These are phyloP conservation scores for Neofusicoccum sp. DNA, from an alignment of 2,329 filamentous ascomycete species.

Conservation along the genomic window DNA sequence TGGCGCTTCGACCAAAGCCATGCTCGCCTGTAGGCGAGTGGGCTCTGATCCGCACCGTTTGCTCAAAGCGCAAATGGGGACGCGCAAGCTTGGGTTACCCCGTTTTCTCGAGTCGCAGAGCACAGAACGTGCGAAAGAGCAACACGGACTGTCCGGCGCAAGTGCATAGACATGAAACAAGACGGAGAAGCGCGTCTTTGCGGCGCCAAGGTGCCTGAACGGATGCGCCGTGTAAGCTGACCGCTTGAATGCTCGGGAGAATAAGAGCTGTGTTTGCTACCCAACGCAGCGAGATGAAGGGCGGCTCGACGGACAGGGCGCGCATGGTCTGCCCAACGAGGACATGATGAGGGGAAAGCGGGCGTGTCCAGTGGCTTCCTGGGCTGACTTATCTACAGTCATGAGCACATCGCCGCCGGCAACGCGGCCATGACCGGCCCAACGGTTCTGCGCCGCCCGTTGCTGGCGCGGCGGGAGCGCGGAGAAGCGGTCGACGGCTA, in stretches of 20 bases:
- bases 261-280: neutral
- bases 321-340: neutral
- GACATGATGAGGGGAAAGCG: neutral
- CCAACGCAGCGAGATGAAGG: neutral
- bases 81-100: neutral
- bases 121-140: neutral
- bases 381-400: no score
- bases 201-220: neutral
- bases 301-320: neutral
- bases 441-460: no score
- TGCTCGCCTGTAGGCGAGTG: neutral
- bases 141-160: no score
- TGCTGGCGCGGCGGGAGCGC: neutral
- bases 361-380: no score
- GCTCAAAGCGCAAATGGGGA: neutral
- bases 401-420: neutral
- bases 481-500: neutral
- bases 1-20: no score
- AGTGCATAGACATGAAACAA: neutral
- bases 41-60: neutral
- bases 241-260: neutral
- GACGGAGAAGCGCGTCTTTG: neutral
- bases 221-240: conserved; percentile 1
- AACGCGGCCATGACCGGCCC: neutral
- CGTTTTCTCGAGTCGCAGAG: neutral